Evolutionary conservation across 352 stramenopile genomes (phyloP).

Genomic region (Phytopythium kandeliae): DNA sequence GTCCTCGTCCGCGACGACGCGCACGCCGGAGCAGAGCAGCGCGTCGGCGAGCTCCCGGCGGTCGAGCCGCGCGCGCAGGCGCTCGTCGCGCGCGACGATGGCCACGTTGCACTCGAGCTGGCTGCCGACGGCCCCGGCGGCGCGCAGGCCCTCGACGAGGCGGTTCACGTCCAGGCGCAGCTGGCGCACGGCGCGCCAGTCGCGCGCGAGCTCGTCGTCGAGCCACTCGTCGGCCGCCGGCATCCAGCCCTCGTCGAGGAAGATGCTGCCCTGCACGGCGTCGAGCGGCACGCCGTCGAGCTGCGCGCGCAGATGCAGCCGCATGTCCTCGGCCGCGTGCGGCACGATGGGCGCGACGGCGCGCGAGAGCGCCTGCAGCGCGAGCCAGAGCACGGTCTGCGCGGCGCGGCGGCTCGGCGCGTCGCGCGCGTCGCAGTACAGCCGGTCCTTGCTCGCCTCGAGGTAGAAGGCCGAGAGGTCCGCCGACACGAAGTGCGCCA

Average conservation of each 20-base stretch:
- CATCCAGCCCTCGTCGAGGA: constrained; percentile 61
- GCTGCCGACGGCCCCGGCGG: constrained; percentile 44
- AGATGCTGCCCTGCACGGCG: constrained; percentile 63
- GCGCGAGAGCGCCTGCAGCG: constrained; percentile 53
- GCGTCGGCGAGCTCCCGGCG: constrained; percentile 45
- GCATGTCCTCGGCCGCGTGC: constrained; percentile 97
- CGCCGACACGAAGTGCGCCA: constrained; percentile 91
- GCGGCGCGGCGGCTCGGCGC: constrained; percentile 68
- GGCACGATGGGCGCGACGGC: constrained; percentile 89
- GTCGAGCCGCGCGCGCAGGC: constrained; percentile 27
- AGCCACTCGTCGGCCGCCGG: constrained; percentile 44
- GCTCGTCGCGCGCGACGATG: constrained; percentile 30
- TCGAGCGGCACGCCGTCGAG: constrained; percentile 38
- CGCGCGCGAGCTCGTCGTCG: constrained; percentile 45
- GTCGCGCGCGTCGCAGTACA: constrained; percentile 93
- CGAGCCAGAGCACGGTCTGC: constrained; percentile 87
- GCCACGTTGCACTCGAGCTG: constrained; percentile 75
- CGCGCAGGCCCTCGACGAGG: constrained; percentile 67
- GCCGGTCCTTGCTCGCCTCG: constrained; percentile 95
- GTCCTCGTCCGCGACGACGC: constrained; percentile 25
- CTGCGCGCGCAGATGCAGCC: constrained; percentile 75
- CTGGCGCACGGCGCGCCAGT: constrained; percentile 87
- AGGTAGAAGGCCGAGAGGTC: constrained; percentile 98
- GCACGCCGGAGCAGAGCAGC: constrained; percentile 61
- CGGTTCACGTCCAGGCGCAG: constrained; percentile 84